Conservation (phyloP, 352 stramenopile species). For the Phytopythium mirpurense region DNA sequence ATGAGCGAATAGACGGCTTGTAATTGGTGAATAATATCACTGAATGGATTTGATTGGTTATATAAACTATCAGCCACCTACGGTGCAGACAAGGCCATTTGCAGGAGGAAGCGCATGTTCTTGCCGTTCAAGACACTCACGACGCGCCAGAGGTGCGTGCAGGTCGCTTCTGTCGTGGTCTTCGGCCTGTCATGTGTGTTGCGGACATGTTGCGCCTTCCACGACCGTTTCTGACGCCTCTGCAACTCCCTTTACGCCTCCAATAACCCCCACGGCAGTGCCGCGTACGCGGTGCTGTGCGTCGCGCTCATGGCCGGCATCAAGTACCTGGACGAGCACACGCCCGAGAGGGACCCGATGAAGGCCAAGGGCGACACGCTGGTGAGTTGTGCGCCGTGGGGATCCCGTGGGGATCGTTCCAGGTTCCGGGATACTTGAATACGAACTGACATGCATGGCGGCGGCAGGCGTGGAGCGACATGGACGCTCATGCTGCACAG, state of each 20-base stretch:
- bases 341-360: conserved; percentile 30
- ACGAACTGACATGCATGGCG: not conserved
- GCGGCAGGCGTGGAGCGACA: conserved; percentile 57
- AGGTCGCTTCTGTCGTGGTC: not conserved
- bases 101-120: too few relatives aligned
- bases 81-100: too few relatives aligned
- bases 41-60: too few relatives aligned
- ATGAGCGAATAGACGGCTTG: too few relatives aligned
- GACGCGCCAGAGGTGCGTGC: conserved; percentile 43
- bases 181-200: too few relatives aligned
- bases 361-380: conserved; percentile 31
- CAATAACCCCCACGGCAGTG: conserved; percentile 20
- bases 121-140: conserved; percentile 64
- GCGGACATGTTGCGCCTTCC: too few relatives aligned
- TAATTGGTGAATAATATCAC: too few relatives aligned
- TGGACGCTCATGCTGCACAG: conserved; percentile 34
- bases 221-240: not conserved
- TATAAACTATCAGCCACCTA: too few relatives aligned
- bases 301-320: conserved; percentile 53
- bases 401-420: too few relatives aligned
- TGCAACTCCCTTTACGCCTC: not conserved
- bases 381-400: conserved; percentile 24
- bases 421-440: too few relatives aligned
- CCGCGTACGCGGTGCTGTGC: conserved; percentile 56
- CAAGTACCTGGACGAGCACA: conserved; percentile 67